Conservation (phyloP, 768 basidiomycete genomes). For the Rhodosporidiobolus odoratus region DNA sequence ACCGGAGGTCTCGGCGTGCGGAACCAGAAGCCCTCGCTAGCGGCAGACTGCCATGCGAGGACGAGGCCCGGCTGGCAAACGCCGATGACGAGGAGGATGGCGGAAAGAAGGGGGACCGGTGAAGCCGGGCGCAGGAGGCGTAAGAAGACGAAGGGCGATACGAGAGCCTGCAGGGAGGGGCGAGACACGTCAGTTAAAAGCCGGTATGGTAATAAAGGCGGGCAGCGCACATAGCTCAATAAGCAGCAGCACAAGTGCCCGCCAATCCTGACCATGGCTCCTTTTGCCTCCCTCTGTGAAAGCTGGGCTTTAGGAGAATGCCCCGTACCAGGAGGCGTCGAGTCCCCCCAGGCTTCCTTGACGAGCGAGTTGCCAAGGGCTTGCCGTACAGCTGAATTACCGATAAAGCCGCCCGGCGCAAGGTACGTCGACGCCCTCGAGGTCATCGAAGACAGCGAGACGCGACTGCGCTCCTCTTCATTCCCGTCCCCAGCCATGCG, state of each 20-base stretch:
- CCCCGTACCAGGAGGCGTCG: slow-evolving; percentile 11
- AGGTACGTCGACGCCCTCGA: slow-evolving; percentile 24
- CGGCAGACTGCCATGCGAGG: slow-evolving; percentile 20
- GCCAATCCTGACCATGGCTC: slow-evolving; percentile 27
- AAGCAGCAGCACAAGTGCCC: slow-evolving; percentile 19
- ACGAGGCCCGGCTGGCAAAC: slow-evolving; percentile 16
- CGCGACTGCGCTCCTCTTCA: background rate
- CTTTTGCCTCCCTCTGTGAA: slow-evolving; percentile 12
- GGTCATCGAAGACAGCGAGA: slow-evolving; percentile 10
- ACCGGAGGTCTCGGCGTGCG: background rate
- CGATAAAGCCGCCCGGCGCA: slow-evolving; percentile 16
- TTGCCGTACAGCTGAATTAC: slow-evolving; percentile 7
- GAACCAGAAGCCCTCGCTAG: slow-evolving; percentile 34
- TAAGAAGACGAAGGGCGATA: slow-evolving; percentile 19
- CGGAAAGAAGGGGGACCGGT: background rate
- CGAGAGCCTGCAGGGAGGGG: slow-evolving; percentile 7
- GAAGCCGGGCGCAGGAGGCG: slow-evolving; percentile 1
- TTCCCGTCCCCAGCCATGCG: background rate
- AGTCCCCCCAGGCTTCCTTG: slow-evolving; percentile 11
- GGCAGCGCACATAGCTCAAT: slow-evolving; percentile 19
- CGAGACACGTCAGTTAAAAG: background rate
- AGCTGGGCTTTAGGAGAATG: slow-evolving; percentile 26
- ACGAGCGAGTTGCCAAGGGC: slow-evolving; percentile 15
- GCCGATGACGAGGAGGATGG: slow-evolving; percentile 27
- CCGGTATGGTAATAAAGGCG: background rate